Evolutionary conservation across 441 rosid species (phyloP).

Genomic region (Dalechampia spathulata): DNA sequence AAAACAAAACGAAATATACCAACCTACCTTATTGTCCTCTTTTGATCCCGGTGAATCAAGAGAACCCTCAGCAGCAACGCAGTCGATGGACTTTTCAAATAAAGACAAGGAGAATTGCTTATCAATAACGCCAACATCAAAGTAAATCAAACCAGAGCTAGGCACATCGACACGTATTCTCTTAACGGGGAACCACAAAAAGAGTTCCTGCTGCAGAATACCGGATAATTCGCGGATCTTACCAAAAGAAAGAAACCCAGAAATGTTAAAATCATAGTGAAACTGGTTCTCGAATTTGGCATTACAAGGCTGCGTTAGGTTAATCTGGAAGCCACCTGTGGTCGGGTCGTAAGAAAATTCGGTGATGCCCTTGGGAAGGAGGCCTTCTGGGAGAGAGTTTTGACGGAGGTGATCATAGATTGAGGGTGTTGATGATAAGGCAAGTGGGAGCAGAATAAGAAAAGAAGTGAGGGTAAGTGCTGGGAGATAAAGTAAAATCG

Average conservation of each 20-base stretch:
- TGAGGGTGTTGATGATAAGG: constrained; percentile 10
- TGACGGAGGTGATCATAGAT: constrained; percentile 53
- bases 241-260: constrained; percentile 49
- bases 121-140: constrained; percentile 81
- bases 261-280: constrained; percentile 67
- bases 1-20: not conserved
- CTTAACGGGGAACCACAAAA: constrained; percentile 83
- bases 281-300: constrained; percentile 81
- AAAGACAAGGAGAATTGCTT: constrained; percentile 80
- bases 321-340: constrained; percentile 59
- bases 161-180: constrained; percentile 79
- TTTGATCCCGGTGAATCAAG: constrained; percentile 1
- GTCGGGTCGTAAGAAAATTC: constrained; percentile 36
- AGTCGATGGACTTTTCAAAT: constrained; percentile 76
- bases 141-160: constrained; percentile 78
- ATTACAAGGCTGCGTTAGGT: constrained; percentile 63
- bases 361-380: constrained; percentile 71
- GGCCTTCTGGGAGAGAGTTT: constrained; percentile 73
- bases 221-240: constrained; percentile 58
- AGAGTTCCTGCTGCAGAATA: constrained; percentile 65
- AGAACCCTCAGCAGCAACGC: constrained; percentile 19
- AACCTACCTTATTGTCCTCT: constrained; percentile 23
- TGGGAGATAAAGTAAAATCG: constrained; percentile 2
- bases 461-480: constrained; percentile 9
- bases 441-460: constrained; percentile 1